phyloP scores from a whole-genome alignment of 345 rosid genomes.

The Ricinus communis region DNA sequence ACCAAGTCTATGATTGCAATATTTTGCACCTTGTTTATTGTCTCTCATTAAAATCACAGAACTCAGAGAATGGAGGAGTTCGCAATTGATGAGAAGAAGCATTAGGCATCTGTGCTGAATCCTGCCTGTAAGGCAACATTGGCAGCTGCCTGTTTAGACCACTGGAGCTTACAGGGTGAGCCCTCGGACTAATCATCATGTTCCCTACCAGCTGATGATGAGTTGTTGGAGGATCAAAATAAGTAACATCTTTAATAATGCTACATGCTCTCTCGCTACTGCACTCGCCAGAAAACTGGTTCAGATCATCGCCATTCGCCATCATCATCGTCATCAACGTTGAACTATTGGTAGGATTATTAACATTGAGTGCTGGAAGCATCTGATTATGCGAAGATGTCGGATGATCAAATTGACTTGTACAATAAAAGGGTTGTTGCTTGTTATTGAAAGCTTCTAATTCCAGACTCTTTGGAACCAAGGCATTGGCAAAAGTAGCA shows the following conservation, averaged over 20 bases:
- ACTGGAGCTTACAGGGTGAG: not conserved
- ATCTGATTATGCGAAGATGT: not conserved
- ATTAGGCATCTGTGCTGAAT: not conserved
- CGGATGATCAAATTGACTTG: not conserved
- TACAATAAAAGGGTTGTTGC: not conserved
- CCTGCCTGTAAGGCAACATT: not conserved
- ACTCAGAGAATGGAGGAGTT: not conserved
- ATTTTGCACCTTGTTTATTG: no score
- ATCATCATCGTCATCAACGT: slow-evolving; percentile 12
- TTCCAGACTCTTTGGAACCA: not conserved
- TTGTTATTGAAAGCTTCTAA: not conserved
- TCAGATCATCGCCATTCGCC: not conserved
- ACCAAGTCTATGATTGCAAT: no score
- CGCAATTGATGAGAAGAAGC: not conserved
- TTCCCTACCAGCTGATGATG: slow-evolving; percentile 1
- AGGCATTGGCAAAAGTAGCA: not conserved
- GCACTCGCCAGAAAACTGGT: not conserved
- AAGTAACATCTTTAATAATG: not conserved
- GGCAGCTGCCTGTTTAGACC: not conserved
- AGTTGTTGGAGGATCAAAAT: not conserved
- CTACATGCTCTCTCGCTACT: not conserved
- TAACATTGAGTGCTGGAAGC: slow-evolving; percentile 3
- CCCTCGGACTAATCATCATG: not conserved
- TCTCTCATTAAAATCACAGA: not conserved
- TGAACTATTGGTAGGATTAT: slow-evolving; percentile 5